Base-by-base conservation (phyloP, 768 basidiomycete genomes). In the Boletus rubropictus region DNA sequence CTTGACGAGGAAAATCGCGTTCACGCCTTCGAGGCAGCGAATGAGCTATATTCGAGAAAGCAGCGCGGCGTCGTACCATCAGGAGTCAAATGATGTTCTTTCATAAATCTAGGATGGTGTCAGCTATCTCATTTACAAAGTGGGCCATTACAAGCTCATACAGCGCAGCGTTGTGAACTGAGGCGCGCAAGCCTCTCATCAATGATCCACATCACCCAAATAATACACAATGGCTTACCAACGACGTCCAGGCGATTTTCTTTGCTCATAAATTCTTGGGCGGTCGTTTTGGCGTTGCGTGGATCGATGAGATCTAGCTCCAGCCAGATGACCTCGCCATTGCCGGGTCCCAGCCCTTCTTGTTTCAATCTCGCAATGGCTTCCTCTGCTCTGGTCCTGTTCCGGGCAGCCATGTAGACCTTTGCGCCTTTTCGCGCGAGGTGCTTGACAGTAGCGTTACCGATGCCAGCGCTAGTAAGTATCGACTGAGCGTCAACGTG, bases 151-250 rank as follows among this genome's bases (percentile, higher is more conserved):
- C 15, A 15, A 27, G 22, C 27, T 33, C 72, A 55, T 48, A 80
- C 81, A 70, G 46, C 15, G 62, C 76, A 22, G 77, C 80, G 48
- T 83, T 83, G 51, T 80, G 80, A 21, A 81, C 80, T 80, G 42
- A 12, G 49, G 38, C 5, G 18, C 22, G 4, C 29, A 38, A 44
- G 17, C 20, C 22, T 29, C 39, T 39, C 18, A 7, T 51, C 32
- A 48, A 49, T 29, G 10, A 38, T 17, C 14, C 10, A 11, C 7
- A 18, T 17, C 12, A 3, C 14, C 1, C 22, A 24, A 37, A 46
- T 8, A 1, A 46, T 24, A 22, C 32, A 15, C n/a, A 8, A 33
- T 5, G 29, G 3, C 67, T 51, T 49, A 80, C 81, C 53, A 15
- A 84, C 55, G 7, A 82, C 66, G 54, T 84, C 81, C 46, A 84